Evolutionary conservation across 2,329 filamentous ascomycete genomes (phyloP), one percentile per base, ranked within the genome.

Genomic region (Arthrobotrys sphaeroides): DNA sequence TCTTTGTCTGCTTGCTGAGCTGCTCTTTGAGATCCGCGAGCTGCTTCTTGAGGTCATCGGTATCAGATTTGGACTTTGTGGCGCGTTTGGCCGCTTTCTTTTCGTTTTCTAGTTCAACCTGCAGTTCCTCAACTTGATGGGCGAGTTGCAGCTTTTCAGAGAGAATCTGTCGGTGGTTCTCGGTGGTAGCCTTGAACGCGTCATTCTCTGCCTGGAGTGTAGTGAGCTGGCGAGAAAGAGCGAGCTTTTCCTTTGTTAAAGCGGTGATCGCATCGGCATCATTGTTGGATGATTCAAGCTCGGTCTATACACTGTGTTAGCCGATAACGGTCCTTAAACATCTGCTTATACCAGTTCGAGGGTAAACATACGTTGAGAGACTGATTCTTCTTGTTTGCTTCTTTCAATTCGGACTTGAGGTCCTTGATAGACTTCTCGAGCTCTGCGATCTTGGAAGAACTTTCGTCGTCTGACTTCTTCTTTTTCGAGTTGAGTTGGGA

Each of bases 161-260:
- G 67, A 82, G 84, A 81, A 87, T 86, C 78, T 86, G 80, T 51
- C 84, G 82, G 49, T 86, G 86, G 0, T 87, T 87, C 18, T 86
- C 85, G 77, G 88, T 87, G 10, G 86, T 85, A 18, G 87, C 87
- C 20, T 88, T 86, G 82, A 89, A 85, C 70, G 86, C 85, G 73
- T 89, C 88, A 28, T 89, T 84, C 81, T 89, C 88, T 16, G 88
- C 88, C 79, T 87, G 86, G 59, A 87, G 86, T 78, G 89, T 85
- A 49, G 87, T 88, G 73, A 88, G 83, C 79, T 89, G 66, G 36
- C 73, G 72, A 7, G 66, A 26, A 24, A 78, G 77, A 7, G 73
- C 28, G 31, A 69, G 40, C 24, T 77, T 77, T 31, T 77, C 73
- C 13, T 72, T 67, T 36, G 73, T 70, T n/a, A 78, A 36, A 1